These are phyloP conservation scores for Boletus rubroflammeus DNA, from an alignment of 768 basidiomycete genomes.

Conservation along the genomic window DNA sequence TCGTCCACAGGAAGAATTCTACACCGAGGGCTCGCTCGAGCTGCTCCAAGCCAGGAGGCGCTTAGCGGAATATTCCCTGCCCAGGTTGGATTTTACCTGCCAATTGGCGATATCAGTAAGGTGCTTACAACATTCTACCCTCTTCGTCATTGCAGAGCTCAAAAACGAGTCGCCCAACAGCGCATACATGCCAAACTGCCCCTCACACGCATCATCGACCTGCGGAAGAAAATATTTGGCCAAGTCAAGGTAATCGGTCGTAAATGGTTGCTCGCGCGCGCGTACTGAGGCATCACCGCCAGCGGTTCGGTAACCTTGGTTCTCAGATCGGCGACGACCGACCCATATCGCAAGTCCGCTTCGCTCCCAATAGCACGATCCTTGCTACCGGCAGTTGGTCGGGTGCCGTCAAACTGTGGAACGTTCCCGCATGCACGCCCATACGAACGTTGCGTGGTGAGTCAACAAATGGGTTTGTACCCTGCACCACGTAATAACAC, in stretches of 20 bases:
- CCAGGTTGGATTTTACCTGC: conserved; percentile 79
- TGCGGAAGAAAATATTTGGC: conserved; percentile 84
- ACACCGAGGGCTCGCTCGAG: conserved; percentile 85
- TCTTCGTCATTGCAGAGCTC: conserved; percentile 72
- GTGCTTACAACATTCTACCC: conserved; percentile 65
- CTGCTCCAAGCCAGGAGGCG: conserved; percentile 80
- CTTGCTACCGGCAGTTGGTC: conserved; percentile 97
- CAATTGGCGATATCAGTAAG: conserved; percentile 54
- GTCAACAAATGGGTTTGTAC: conserved; percentile 8
- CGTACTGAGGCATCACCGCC: neutral
- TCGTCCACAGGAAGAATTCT: conserved; percentile 79
- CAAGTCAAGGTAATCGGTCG: conserved; percentile 73
- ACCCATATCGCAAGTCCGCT: conserved; percentile 90
- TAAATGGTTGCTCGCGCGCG: neutral
- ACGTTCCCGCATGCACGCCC: conserved; percentile 84
- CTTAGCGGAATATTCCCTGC: conserved; percentile 91
- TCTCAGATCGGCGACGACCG: conserved; percentile 98
- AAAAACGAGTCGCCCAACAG: conserved; percentile 91
- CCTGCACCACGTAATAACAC: conserved; percentile 4
- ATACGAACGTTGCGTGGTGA: conserved; percentile 71
- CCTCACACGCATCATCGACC: conserved; percentile 84
- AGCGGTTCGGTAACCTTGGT: conserved; percentile 90
- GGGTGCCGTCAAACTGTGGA: conserved; percentile 92
- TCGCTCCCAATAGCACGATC: conserved; percentile 85
- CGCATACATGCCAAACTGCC: conserved; percentile 84